A percentile compares a stretch with the other conserved stretches of the same genome.
phyloP scores from a whole-genome alignment of 73 alveolate species.

The Paramecium primaurelia region DNA sequence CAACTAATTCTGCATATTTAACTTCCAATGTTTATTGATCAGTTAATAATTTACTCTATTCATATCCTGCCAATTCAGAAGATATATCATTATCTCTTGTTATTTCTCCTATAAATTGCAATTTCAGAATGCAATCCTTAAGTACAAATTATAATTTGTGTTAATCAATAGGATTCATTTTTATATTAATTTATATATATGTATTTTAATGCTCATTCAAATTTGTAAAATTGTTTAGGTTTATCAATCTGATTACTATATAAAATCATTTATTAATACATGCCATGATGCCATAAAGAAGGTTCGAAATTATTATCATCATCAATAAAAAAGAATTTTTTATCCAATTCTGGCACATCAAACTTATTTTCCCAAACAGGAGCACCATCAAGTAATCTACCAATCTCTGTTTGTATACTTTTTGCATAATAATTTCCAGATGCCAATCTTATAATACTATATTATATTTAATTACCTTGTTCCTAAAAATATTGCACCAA shows the following conservation, averaged over 20 bases:
- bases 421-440: background rate
- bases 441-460: background rate
- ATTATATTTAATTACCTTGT: background rate
- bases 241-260: background rate
- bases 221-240: slow-evolving; percentile 17
- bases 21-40: slow-evolving; percentile 48
- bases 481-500: slow-evolving; percentile 32
- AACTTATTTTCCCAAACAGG: slow-evolving; percentile 58
- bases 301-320: slow-evolving; percentile 60
- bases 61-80: slow-evolving; percentile 57
- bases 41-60: slow-evolving; percentile 29
- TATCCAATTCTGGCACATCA: slow-evolving; percentile 56
- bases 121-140: slow-evolving; percentile 33
- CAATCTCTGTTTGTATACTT: background rate
- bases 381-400: slow-evolving; percentile 48
- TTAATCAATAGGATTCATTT: slow-evolving; percentile 59
- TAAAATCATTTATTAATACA: background rate
- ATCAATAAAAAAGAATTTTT: slow-evolving; percentile 60
- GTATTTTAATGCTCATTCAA: background rate
- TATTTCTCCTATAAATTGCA: slow-evolving; percentile 36
- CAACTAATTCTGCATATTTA: slow-evolving; percentile 44
- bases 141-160: slow-evolving; percentile 49
- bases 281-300: slow-evolving; percentile 57
- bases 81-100: slow-evolving; percentile 56
- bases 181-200: background rate